Evolutionary conservation across 345 rosid genomes (phyloP), one percentile per base, ranked within the genome.

Genomic region (Aquilaria sinensis): DNA sequence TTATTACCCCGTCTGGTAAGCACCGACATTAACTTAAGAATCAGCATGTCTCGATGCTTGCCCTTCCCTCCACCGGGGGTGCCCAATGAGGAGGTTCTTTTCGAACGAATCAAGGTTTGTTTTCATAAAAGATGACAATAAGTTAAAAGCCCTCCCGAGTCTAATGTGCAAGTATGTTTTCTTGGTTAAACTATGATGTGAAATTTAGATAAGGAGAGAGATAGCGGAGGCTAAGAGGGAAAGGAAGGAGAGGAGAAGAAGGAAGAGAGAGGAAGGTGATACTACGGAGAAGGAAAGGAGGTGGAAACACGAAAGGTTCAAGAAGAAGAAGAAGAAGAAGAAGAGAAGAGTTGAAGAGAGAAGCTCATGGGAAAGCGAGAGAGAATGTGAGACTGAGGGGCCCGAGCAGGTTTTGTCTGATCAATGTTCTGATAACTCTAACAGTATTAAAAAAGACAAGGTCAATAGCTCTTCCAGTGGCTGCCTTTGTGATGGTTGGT

Each of bases 371-470:
- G 53, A 43, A 7, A 8, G 31, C 47, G 23, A 37, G 14, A 34
- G 29, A 13, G 52, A 60, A 23, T 23, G 29, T 31, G 70, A 33
- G 56, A 60, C 33, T 1, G 70, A 60, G 51, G 73, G 65, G 51
- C 58, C 33, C 41, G 47, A n/a, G 34, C 66, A 48, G 56, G 69
- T 56, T n/a, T 9, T 34, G 11, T 43, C 23, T 23, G 67, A 60
- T 33, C 72, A 59, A 33, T 73, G 70, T 56, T 68, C 72, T 23
- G 73, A 34, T 57, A 68, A 52, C 55, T 56, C 60, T n/a, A 51
- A 30, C 0, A 69, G 53, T 33, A 41, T 52, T 7, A n/a, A 29
- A 51, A 63, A 41, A 52, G 51, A 37, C 15, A 59, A 34, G 29
- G n/a, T 34, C 29, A 41, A 1, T 50, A 3, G 30, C 16, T 58